Evolutionary conservation across 2,329 filamentous ascomycete species (phyloP), one percentile per base, ranked within the genome.

Genomic region (Pleomassaria siparia): DNA sequence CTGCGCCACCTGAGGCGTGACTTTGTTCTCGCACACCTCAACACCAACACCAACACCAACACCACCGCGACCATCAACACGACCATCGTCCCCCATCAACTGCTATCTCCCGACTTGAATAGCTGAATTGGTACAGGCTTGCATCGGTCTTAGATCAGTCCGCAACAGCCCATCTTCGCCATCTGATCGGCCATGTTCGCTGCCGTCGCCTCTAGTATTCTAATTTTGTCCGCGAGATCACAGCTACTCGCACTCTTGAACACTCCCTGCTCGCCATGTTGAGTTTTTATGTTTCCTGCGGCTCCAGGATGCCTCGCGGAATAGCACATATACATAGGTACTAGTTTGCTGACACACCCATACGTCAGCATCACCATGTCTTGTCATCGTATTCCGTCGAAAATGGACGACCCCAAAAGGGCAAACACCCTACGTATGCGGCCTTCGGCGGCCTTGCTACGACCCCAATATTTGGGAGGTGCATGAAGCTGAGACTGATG

Each of bases 401-500:
- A 37, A 9, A 26, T 12, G 39, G n/a, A 26, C 10, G 7, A 18
- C 21, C 29, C 29, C 9, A 20, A 20, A 18, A 18, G 8, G 30
- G 32, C 16, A 24, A 18, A 28, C 22, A 21, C 26, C 26, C 40
- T 42, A 16, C 40, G 22, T 21, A 21, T 42, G 40, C 35, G 35
- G 16, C 15, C 9, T 4, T 40, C 18, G 24, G 44, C 44, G n/a
- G n/a, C n/a, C n/a, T n/a, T n/a, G n/a, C n/a, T 39, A 43, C 44
- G 39, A 42, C 11, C 4, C n/a, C 44, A 47, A 47, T 43, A 47
- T 33, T 41, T 25, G 12, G 16, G 29, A n/a, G n/a, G n/a, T 43
- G 44, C 44, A 47, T 25, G 30, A 29, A 40, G 37, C 39, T 47
- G 44, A 43, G 44, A 40, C 40, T 40, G 40, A 48, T 12, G 28